phyloP scores from a whole-genome alignment of 2,329 filamentous ascomycete species.

The Ceratocystis cacaofunesta region DNA sequence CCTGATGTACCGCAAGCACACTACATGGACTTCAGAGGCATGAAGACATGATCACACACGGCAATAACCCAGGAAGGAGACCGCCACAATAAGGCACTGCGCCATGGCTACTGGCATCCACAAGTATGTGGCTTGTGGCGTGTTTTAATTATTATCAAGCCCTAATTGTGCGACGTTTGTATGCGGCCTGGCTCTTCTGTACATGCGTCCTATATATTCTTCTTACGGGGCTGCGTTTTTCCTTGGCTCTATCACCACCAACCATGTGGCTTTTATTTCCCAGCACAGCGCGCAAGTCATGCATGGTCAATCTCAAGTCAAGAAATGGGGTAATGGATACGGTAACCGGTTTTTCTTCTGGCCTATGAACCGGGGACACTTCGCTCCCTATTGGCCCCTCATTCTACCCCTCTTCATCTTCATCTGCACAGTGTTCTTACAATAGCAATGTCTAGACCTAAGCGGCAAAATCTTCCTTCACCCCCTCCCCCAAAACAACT shows the following conservation, averaged over 20 bases:
- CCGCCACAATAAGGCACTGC: background rate
- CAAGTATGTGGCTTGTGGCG: background rate
- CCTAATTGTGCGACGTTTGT: background rate
- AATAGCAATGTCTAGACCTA: background rate
- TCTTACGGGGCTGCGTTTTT: background rate
- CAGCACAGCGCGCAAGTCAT: background rate
- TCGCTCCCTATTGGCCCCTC: background rate
- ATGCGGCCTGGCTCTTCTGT: background rate
- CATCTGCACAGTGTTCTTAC: background rate
- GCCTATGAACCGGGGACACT: background rate
- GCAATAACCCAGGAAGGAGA: background rate
- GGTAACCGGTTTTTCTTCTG: background rate
- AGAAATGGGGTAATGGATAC: background rate
- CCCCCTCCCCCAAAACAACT: background rate
- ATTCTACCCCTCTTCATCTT: background rate
- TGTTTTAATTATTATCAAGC: background rate
- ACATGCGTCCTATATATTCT: background rate
- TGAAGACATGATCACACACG: background rate
- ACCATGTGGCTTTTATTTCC: background rate
- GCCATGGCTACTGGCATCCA: background rate
- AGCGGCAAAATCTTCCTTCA: background rate
- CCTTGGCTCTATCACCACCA: no score
- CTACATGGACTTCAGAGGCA: background rate
- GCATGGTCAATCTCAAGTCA: background rate
- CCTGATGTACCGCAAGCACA: background rate